phyloP scores from a whole-genome alignment of 2,329 filamentous ascomycete genomes.

The Cladophialophora psammophila region DNA sequence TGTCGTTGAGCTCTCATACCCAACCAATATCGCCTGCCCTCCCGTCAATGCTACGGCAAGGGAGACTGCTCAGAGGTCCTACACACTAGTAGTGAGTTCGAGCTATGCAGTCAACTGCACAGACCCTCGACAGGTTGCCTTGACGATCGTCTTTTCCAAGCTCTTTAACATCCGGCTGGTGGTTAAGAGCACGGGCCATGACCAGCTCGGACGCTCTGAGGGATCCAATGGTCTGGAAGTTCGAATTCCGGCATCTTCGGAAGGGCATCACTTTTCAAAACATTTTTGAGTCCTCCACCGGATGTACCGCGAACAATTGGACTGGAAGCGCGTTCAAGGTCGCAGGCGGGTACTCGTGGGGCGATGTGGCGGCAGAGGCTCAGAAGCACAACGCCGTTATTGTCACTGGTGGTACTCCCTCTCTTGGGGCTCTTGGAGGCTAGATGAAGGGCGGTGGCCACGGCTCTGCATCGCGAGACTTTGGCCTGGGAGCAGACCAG shows the following conservation, averaged over 20 bases:
- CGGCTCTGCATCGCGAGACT: slow-evolving; percentile 37
- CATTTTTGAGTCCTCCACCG: slow-evolving; percentile 36
- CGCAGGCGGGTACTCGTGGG: slow-evolving; percentile 45
- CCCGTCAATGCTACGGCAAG: slow-evolving; percentile 40
- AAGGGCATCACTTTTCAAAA: slow-evolving; percentile 44
- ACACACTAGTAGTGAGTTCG: slow-evolving; percentile 43
- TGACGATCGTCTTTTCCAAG: slow-evolving; percentile 32
- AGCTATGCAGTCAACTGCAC: slow-evolving; percentile 41
- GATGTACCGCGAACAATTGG: slow-evolving; percentile 43
- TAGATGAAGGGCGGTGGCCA: slow-evolving; percentile 46
- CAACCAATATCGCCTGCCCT: slow-evolving; percentile 42
- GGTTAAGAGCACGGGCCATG: slow-evolving; percentile 41
- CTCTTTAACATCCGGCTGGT: slow-evolving; percentile 41
- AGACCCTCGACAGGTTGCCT: slow-evolving; percentile 12
- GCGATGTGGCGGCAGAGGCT: slow-evolving; percentile 45
- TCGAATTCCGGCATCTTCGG: slow-evolving; percentile 44
- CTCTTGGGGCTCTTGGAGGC: slow-evolving; percentile 40
- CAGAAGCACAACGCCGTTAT: slow-evolving; percentile 42
- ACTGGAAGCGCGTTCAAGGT: slow-evolving; percentile 44
- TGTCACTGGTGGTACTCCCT: slow-evolving; percentile 43
- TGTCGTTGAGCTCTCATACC: slow-evolving; percentile 44
- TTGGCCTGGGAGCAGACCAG: slow-evolving; percentile 43
- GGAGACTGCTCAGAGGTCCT: slow-evolving; percentile 36
- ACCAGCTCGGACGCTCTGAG: slow-evolving; percentile 40
- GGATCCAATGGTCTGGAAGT: slow-evolving; percentile 45